Evolutionary conservation across 2,329 filamentous ascomycete genomes (phyloP), one percentile per base, ranked within the genome.

Genomic region (Cercospora nicotianae): DNA sequence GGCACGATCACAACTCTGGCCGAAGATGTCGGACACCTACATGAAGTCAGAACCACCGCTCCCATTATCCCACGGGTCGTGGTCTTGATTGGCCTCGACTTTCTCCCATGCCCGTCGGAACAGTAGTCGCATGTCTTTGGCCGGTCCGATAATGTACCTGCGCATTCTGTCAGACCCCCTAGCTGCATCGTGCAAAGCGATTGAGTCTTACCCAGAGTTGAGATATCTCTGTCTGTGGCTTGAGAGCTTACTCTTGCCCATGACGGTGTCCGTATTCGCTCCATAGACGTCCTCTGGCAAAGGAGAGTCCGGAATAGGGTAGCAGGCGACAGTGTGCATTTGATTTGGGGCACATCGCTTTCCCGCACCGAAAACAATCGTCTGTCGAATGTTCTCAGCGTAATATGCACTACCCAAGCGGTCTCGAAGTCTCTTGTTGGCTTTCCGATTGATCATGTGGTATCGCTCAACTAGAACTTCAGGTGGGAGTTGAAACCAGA

Each of bases 361-460:
- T 63, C 82, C 81, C 2, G 86, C 85, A 3, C 81, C 84, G 70
- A 88, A 89, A 1, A 89, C 72, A 10, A 89, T 83, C 1, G 81
- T 83, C 71, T 87, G 84, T 8, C 60, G 55, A 28, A 72, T 67
- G 12, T 4, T 80, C 28, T 74, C 64, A 3, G 42, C 58, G 9
- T 68, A 42, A 80, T 71, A 84, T 82, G 71, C 81, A 81, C 51
- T 72, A 0, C 72, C 74, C 1, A 75, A 60, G 18, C 69, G 59
- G 20, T 82, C 77, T 36, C 80, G 78, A 59, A 90, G 77, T 42
- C 83, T 81, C 42, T 79, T 76, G 70, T 90, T 74, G 23, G 73
- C 73, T 26, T 64, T 66, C 4, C 51, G 64, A 42, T 74, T 74
- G 60, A 75, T 70, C 31, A 67, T 60, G 33, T 74, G 57, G 53